Evolutionary conservation across 768 basidiomycete genomes (phyloP).

Genomic region (Sarcomyxa edulis): DNA sequence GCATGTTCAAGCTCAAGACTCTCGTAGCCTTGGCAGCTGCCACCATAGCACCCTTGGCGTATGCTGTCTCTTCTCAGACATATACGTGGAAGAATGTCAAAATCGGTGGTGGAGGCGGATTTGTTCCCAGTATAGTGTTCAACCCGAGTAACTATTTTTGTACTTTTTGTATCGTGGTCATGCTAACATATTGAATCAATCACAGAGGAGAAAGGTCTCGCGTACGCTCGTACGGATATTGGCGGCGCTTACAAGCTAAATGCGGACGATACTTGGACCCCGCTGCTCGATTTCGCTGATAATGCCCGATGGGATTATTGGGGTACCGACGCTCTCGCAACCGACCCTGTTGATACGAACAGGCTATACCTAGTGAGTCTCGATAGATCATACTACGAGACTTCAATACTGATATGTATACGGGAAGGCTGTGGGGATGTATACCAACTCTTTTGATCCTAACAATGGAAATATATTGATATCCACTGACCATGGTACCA

Average conservation of each 20-base stretch:
- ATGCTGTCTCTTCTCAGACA: constrained; percentile 39
- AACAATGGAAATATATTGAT: constrained; percentile 60
- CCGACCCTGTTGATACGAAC: constrained; percentile 51
- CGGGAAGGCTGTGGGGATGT: constrained; percentile 50
- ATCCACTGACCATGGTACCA: constrained; percentile 53
- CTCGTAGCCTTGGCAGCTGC: constrained; percentile 25
- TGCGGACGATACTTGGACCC: constrained; percentile 56
- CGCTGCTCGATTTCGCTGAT: constrained; percentile 50
- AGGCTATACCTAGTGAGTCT: constrained; percentile 45
- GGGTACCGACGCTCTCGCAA: constrained; percentile 59
- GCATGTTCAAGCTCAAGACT: constrained; percentile 26
- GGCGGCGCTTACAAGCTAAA: constrained; percentile 63
- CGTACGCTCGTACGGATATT: constrained; percentile 65
- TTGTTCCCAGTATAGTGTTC: constrained; percentile 56
- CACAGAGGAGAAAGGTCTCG: constrained; percentile 36
- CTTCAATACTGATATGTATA: background rate
- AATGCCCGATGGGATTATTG: constrained; percentile 51
- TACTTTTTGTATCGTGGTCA: background rate
- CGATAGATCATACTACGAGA: background rate
- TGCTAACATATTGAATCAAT: too few species aligned
- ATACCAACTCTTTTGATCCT: constrained; percentile 58
- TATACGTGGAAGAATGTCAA: constrained; percentile 66
- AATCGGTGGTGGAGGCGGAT: constrained; percentile 42
- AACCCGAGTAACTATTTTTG: constrained; percentile 35
- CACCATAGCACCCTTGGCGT: constrained; percentile 20